A percentile compares a stretch with the other conserved stretches of the same genome.
phyloP scores from a whole-genome alignment of 306 rosid species.

The Ochetophila trinervis region DNA sequence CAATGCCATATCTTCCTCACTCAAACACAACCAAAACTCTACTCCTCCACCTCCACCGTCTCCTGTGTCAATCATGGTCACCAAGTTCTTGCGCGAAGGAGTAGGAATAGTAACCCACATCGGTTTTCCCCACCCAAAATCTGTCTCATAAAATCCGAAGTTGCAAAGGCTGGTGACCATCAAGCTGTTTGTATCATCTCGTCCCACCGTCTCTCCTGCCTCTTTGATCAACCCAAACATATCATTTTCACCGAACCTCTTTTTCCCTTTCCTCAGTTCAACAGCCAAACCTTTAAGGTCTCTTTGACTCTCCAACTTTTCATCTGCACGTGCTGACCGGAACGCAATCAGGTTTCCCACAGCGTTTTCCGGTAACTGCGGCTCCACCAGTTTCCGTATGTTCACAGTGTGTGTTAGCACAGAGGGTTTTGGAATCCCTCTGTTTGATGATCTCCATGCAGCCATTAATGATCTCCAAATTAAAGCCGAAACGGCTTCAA shows the following conservation, averaged over 20 bases:
- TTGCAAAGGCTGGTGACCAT: conserved; percentile 2
- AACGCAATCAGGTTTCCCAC: conserved; percentile 33
- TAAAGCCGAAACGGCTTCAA: conserved; percentile 40
- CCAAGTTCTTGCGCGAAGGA: not conserved
- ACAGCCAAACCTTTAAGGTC: not conserved
- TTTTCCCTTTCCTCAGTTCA: conserved; percentile 7
- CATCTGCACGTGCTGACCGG: conserved; percentile 1
- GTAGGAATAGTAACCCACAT: conserved; percentile 11
- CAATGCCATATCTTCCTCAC: conserved; percentile 13
- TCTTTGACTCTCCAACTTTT: not conserved
- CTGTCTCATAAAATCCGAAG: conserved; percentile 12
- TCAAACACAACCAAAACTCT: conserved; percentile 12
- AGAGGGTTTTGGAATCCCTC: conserved; percentile 14
- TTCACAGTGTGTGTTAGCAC: conserved; percentile 33
- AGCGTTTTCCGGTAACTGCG: conserved; percentile 19
- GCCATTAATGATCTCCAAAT: conserved; percentile 41
- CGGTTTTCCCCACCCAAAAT: conserved; percentile 34
- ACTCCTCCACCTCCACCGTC: conserved; percentile 17
- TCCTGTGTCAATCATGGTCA: conserved; percentile 14
- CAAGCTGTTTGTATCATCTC: not conserved
- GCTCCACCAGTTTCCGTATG: conserved; percentile 27
- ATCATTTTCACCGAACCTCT: not conserved
- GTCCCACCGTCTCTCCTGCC: not conserved
- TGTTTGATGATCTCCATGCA: conserved; percentile 14
- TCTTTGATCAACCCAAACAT: not conserved